These are phyloP conservation scores for Pilobolus umbonatus DNA, from an alignment of 192 early-diverging fungal species.

Conservation along the genomic window DNA sequence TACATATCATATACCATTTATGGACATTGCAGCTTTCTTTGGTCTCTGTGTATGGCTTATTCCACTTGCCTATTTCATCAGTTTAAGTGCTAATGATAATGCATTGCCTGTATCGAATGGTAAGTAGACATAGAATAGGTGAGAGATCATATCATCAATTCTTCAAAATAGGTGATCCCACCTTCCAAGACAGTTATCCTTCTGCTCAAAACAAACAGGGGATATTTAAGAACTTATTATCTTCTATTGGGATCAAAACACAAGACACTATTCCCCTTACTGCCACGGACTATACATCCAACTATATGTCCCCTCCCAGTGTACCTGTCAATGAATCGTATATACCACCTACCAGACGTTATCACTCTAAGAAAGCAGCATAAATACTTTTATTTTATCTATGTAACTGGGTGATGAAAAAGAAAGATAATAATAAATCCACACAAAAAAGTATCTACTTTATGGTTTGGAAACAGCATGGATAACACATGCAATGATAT, in stretches of 20 bases:
- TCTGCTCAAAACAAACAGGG: conserved; percentile 20
- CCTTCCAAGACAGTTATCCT: no score
- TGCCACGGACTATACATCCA: no score
- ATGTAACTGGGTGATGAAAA: no score
- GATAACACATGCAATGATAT: not conserved
- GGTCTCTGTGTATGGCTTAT: conserved; percentile 92
- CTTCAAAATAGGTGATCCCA: no score
- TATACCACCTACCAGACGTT: no score
- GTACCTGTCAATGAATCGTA: no score
- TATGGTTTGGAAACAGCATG: conserved; percentile 15
- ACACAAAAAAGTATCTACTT: no score
- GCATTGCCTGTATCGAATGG: conserved; percentile 54
- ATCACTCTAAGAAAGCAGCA: no score
- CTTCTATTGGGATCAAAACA: conserved; percentile 15
- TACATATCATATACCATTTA: conserved; percentile 60
- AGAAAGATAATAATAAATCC: no score
- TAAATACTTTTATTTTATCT: no score
- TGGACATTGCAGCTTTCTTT: conserved; percentile 87
- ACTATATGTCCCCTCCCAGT: no score
- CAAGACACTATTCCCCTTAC: conserved; percentile 14
- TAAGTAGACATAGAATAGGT: conserved; percentile 1
- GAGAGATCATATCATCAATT: not conserved
- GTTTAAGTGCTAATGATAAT: conserved; percentile 86
- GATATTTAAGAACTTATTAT: conserved; percentile 25
- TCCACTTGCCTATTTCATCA: conserved; percentile 90